Evolutionary conservation across 1,139 yeast species (phyloP), one percentile per base, ranked within the genome.

Genomic region (Saccharomyces hybrid): DNA sequence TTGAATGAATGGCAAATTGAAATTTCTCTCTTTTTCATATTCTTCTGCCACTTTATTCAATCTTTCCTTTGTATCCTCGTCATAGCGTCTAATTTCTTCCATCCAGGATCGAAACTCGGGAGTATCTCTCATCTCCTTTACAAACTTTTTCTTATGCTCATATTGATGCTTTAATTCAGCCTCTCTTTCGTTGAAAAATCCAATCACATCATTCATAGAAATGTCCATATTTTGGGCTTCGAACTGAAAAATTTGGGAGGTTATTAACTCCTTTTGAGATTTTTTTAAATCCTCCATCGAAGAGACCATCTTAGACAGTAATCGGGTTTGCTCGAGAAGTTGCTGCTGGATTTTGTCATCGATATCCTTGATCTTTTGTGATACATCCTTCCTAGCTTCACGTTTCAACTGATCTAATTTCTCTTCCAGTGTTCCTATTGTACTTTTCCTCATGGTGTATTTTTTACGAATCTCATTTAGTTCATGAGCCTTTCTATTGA

Each of bases 31-130:
- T 0, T 68, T 74, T 51, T 73, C 71, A 61, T 83, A 82, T 14
- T 65, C 61, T 28, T 71, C 71, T 2, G 82, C 83, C 34, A 79
- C 68, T 1, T 67, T 72, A 5, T 76, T 73, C 48, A 84, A 65
- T 6, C 67, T 66, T 5, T 63, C 71, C 51, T 77, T 75, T 29
- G 76, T 76, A 44, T 77, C 82, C 0, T 71, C 75, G 0, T 78
- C 66, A 55, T 78, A 79, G 0, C 64, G 57, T 9, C 65, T 64
- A 34, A 78, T 75, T 55, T 74, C 75, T 25, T 68, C 69, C 56
- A 73, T 74, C 57, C 82, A 74, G 49, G 68, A 70, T 49, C 68
- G 67, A n/a, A 76, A 77, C 11, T 78, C 78, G 23, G 74, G 78
- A 51, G 79, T 74, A 49, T 76, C 73, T 57, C 74, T 78, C 54